phyloP scores from a whole-genome alignment of 2,329 filamentous ascomycete genomes.

The Alternaria triticimaculans region DNA sequence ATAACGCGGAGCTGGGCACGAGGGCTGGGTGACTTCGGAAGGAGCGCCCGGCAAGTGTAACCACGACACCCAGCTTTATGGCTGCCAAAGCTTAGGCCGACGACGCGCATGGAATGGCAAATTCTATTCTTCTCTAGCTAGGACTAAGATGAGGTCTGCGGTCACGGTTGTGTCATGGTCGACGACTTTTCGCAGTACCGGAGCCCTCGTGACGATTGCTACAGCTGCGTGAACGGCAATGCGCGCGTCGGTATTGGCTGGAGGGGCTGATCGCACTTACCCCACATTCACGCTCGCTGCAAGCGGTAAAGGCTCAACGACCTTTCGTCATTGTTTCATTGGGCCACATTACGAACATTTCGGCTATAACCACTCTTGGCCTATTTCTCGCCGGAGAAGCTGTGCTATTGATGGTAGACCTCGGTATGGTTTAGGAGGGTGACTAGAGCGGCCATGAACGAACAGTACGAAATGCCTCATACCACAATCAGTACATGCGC shows the following conservation, averaged over 20 bases:
- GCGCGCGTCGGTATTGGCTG: conserved; percentile 18
- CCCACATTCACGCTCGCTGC: conserved; percentile 21
- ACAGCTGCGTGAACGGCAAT: conserved; percentile 9
- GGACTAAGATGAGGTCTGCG: background rate
- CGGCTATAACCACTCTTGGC: background rate
- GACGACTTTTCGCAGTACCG: background rate
- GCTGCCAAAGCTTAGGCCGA: conserved; percentile 8
- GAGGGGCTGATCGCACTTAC: conserved; percentile 7
- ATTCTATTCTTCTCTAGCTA: background rate
- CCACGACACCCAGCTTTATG: conserved; percentile 13
- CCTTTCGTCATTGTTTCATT: conserved; percentile 27
- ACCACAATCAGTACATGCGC: background rate
- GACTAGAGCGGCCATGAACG: background rate
- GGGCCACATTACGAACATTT: conserved; percentile 12
- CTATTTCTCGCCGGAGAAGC: conserved; percentile 5
- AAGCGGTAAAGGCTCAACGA: conserved; percentile 26
- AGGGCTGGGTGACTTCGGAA: conserved; percentile 29
- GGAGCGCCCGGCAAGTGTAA: conserved; percentile 25
- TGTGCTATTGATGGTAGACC: conserved; percentile 1
- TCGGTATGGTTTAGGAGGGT: background rate
- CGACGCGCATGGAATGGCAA: conserved; percentile 18
- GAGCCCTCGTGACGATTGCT: conserved; percentile 17
- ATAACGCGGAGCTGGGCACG: conserved; percentile 34
- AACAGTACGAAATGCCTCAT: background rate
- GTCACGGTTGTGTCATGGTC: conserved; percentile 21